A percentile compares a stretch with the other conserved stretches of the same genome.
Evolutionary conservation across 1,284 basidiomycete genomes (phyloP).

Genomic region (Pseudomicrostroma phylloplanum): DNA sequence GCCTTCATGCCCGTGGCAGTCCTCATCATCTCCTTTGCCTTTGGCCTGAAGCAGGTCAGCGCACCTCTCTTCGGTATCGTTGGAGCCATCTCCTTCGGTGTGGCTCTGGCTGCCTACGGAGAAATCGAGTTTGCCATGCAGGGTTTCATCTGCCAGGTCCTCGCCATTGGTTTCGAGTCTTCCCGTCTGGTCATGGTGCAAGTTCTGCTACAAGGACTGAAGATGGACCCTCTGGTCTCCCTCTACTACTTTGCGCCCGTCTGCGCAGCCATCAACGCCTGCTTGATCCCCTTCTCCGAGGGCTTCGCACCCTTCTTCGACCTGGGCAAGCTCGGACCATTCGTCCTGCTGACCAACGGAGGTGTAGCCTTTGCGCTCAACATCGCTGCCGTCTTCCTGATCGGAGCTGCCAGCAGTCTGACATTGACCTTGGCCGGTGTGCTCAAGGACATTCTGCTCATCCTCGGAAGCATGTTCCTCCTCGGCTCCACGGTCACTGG

Average conservation of each 20-base stretch:
- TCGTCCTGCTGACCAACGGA: constrained; percentile 76
- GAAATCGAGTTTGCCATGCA: constrained; percentile 77
- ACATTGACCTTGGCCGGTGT: constrained; percentile 90
- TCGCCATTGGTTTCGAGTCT: constrained; percentile 65
- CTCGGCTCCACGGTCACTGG: constrained; percentile 73
- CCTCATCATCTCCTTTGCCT: constrained; percentile 84
- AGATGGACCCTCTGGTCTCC: constrained; percentile 90
- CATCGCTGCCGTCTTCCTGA: constrained; percentile 87
- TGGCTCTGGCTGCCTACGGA: constrained; percentile 79
- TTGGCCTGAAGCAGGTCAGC: constrained; percentile 81
- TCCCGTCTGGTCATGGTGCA: constrained; percentile 93
- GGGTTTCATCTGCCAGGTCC: constrained; percentile 65
- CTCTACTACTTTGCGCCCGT: constrained; percentile 71
- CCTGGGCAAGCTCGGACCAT: constrained; percentile 65
- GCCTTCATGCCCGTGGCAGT: constrained; percentile 96
- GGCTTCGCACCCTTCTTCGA: constrained; percentile 80
- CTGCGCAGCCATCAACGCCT: constrained; percentile 80
- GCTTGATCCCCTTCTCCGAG: constrained; percentile 78
- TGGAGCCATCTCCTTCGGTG: constrained; percentile 83
- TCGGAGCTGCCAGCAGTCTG: constrained; percentile 77
- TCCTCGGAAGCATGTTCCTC: constrained; percentile 77
- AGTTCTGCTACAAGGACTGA: constrained; percentile 85
- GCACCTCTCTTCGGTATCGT: constrained; percentile 74
- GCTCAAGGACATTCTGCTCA: constrained; percentile 86
- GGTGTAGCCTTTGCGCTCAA: constrained; percentile 83